phyloP scores from a whole-genome alignment of 2,329 filamentous ascomycete genomes.

The Arthrobotrys pseudoclavata region DNA sequence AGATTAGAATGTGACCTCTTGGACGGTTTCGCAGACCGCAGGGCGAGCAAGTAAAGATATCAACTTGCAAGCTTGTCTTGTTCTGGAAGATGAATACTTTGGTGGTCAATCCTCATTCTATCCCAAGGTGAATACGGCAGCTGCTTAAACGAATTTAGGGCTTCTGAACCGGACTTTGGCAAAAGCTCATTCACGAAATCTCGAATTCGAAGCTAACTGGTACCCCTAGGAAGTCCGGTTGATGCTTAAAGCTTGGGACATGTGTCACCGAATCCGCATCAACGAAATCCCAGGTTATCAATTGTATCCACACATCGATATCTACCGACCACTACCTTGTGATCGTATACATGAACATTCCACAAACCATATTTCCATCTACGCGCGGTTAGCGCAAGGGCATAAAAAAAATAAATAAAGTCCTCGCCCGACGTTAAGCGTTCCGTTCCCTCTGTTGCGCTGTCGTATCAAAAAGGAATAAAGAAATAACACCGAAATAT shows the following conservation, averaged over 20 bases:
- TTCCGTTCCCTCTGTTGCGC: not conserved
- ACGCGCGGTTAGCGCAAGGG: constrained; percentile 33
- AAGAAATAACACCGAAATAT: not conserved
- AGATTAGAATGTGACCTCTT: constrained; percentile 1
- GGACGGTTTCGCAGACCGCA: constrained; percentile 11
- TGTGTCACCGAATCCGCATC: not conserved
- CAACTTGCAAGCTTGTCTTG: too few species aligned
- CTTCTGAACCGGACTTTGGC: not conserved
- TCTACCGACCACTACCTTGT: not conserved
- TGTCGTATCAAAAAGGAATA: constrained; percentile 30
- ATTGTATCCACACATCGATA: not conserved
- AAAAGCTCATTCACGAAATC: not conserved
- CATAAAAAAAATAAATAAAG: not conserved
- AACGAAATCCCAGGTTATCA: constrained; percentile 18
- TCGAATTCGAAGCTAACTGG: not conserved
- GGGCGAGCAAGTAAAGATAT: too few species aligned
- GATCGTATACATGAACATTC: constrained; percentile 11
- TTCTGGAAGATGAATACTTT: not conserved
- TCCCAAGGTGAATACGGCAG: constrained; percentile 23
- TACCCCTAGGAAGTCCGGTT: too few species aligned
- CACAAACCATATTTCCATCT: constrained; percentile 16
- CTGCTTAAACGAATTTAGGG: not conserved
- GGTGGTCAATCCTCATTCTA: not conserved
- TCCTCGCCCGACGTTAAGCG: constrained; percentile 54
- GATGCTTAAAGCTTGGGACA: not conserved